Conservation (phyloP, 129 eudicot genomes). For the Ambrosia artemisiifolia region DNA sequence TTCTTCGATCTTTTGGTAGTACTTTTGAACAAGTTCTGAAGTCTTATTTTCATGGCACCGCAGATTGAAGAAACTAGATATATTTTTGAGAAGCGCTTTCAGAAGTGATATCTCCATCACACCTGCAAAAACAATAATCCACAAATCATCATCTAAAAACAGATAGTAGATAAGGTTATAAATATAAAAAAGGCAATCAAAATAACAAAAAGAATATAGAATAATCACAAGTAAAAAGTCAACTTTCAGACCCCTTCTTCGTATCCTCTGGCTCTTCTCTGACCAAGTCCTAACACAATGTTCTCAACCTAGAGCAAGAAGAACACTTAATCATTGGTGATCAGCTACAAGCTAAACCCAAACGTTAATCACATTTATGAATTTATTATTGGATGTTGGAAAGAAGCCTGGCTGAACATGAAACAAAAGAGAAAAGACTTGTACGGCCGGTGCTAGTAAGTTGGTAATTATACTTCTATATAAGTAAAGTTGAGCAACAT, state of each 20-base stretch:
- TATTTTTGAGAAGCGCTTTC: slow-evolving; percentile 62
- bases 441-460: not conserved
- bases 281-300: slow-evolving; percentile 6
- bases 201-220: not conserved
- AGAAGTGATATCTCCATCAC: slow-evolving; percentile 79
- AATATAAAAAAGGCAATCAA: not conserved
- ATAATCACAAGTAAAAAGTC: not conserved
- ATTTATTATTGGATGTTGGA: not conserved
- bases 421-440: not conserved
- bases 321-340: slow-evolving; percentile 13
- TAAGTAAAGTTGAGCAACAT: slow-evolving; percentile 1
- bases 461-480: not conserved
- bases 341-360: slow-evolving; percentile 1
- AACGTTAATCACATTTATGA: not conserved
- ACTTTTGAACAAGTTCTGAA: slow-evolving; percentile 52
- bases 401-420: not conserved
- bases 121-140: slow-evolving; percentile 34
- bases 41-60: slow-evolving; percentile 47
- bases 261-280: not conserved
- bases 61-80: slow-evolving; percentile 54
- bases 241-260: slow-evolving; percentile 9
- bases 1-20: slow-evolving; percentile 62
- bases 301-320: slow-evolving; percentile 22
- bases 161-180: slow-evolving; percentile 10
- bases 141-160: slow-evolving; percentile 11